Evolutionary conservation across 1,139 yeast species (phyloP).

Genomic region (Geotrichum australiense): DNA sequence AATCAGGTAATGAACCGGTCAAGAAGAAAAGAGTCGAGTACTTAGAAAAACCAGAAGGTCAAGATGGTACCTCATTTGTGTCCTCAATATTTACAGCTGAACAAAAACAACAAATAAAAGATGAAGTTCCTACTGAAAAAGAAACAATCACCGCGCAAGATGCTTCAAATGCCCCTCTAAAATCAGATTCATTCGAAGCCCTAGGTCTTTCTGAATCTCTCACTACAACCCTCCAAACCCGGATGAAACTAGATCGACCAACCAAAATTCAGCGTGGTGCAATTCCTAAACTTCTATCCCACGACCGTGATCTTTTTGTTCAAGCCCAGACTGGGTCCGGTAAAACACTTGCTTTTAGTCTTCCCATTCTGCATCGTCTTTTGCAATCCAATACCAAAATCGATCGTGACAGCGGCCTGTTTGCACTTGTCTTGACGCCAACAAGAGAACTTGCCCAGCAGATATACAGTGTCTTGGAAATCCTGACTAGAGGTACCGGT

Average conservation of each 20-base stretch:
- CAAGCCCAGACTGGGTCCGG: conserved; percentile 98
- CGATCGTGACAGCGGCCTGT: conserved; percentile 72
- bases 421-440: conserved; percentile 83
- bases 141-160: conserved; percentile 37
- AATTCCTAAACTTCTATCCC: conserved; percentile 54
- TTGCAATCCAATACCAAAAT: conserved; percentile 41
- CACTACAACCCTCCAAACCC: conserved; percentile 48
- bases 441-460: conserved; percentile 95
- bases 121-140: conserved; percentile 25
- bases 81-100: conserved; percentile 84
- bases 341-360: conserved; percentile 75
- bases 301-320: conserved; percentile 63
- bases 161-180: conserved; percentile 73
- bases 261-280: conserved; percentile 82
- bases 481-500: conserved; percentile 56
- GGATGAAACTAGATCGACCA: conserved; percentile 60
- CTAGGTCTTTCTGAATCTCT: conserved; percentile 59
- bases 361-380: conserved; percentile 73
- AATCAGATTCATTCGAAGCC: conserved; percentile 57
- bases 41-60: conserved; percentile 19
- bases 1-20: not conserved
- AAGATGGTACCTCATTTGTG: conserved; percentile 48
- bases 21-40: conserved; percentile 19
- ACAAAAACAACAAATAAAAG: conserved; percentile 30
- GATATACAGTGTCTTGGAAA: conserved; percentile 73